Conservation (phyloP, 2,329 filamentous ascomycete species). For the Trichoderma brevicompactum region DNA sequence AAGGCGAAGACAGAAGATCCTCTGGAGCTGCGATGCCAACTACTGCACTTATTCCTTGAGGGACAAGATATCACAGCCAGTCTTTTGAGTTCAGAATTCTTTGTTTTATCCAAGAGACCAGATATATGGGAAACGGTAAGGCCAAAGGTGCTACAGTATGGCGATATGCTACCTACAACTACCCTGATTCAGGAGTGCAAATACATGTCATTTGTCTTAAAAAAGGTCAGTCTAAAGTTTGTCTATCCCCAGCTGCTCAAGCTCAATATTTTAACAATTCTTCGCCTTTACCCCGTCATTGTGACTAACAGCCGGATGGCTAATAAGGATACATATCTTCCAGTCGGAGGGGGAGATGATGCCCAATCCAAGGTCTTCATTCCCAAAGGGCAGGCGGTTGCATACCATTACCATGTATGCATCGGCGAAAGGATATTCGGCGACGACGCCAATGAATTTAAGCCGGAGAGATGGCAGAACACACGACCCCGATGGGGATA, state of each 20-base stretch:
- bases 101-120: slow-evolving; percentile 42
- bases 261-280: slow-evolving; percentile 34
- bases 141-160: slow-evolving; percentile 39
- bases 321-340: slow-evolving; percentile 48
- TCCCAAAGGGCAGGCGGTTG: slow-evolving; percentile 42
- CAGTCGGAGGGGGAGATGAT: slow-evolving; percentile 48
- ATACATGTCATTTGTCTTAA: neutral
- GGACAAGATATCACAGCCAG: slow-evolving; percentile 47
- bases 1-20: neutral
- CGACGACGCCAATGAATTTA: slow-evolving; percentile 5
- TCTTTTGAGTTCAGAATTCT: slow-evolving; percentile 40
- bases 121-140: slow-evolving; percentile 48
- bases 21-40: slow-evolving; percentile 27
- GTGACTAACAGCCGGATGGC: slow-evolving; percentile 49
- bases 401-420: slow-evolving; percentile 38
- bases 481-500: no score
- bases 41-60: slow-evolving; percentile 43
- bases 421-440: slow-evolving; percentile 3
- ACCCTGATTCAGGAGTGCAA: neutral
- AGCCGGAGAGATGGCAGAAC: slow-evolving; percentile 15
- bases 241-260: neutral
- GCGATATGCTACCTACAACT: slow-evolving; percentile 38
- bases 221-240: neutral
- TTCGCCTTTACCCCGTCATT: slow-evolving; percentile 52
- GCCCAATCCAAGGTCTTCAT: slow-evolving; percentile 46